These are phyloP conservation scores for Trichocomaceae sp. DNA, from an alignment of 2,329 filamentous ascomycete genomes.

Conservation along the genomic window DNA sequence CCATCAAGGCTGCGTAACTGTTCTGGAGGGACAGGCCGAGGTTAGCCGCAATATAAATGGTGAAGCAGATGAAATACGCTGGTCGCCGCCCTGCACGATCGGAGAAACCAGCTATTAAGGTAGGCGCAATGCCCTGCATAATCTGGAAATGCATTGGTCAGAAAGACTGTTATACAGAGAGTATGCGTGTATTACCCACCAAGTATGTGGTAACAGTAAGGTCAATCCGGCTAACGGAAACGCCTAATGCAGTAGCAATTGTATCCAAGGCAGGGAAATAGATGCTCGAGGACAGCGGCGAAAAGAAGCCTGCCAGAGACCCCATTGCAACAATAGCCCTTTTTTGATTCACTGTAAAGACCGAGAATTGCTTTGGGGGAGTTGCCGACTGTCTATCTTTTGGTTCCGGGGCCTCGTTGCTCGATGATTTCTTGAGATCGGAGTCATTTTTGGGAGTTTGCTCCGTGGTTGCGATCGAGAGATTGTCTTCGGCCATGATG, in stretches of 20 bases:
- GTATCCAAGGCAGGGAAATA: constrained; percentile 33
- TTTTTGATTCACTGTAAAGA: constrained; percentile 22
- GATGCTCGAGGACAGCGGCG: constrained; percentile 30
- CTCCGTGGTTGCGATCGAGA: neutral
- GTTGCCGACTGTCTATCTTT: neutral
- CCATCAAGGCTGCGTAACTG: constrained; percentile 27
- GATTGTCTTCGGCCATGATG: neutral
- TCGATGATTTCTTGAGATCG: neutral
- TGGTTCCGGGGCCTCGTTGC: neutral
- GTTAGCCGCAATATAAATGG: constrained; percentile 35
- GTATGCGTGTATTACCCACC: constrained; percentile 19
- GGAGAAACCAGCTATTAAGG: constrained; percentile 45
- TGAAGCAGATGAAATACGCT: constrained; percentile 47
- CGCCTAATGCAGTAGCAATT: constrained; percentile 33
- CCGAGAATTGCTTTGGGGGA: constrained; percentile 10
- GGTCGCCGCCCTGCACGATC: constrained; percentile 47
- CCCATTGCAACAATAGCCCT: constrained; percentile 19
- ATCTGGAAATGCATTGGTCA: constrained; percentile 28
- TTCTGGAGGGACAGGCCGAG: constrained; percentile 33
- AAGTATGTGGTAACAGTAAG: constrained; percentile 48
- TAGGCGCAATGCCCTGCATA: constrained; percentile 50
- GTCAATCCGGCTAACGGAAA: constrained; percentile 41
- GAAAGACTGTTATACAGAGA: neutral
- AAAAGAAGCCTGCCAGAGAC: constrained; percentile 25
- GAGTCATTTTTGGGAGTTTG: neutral